phyloP scores from a whole-genome alignment of 2,329 filamentous ascomycete species.

The Diplodia scrobiculata region DNA sequence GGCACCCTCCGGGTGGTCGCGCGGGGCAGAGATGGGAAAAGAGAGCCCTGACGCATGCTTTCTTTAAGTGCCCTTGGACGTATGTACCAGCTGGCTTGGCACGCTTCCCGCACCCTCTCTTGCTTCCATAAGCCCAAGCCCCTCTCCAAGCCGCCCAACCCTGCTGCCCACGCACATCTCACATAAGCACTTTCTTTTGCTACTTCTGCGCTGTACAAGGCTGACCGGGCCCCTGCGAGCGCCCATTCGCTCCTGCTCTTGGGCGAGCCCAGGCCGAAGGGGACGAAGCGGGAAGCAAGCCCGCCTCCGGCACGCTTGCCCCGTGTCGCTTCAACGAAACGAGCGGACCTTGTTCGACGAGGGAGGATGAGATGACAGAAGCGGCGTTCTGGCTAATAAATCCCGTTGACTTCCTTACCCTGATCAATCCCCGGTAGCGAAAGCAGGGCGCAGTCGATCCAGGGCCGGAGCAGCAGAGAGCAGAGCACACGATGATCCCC shows the following conservation, averaged over 20 bases:
- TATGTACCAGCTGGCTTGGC: slow-evolving; percentile 5
- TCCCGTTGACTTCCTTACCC: not conserved
- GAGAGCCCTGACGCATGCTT: not conserved
- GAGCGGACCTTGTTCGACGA: not conserved
- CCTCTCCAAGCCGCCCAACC: not conserved
- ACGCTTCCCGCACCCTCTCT: not conserved
- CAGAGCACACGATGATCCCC: slow-evolving; percentile 12
- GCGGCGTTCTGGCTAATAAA: slow-evolving; percentile 1
- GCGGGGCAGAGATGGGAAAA: not conserved
- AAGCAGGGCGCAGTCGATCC: not conserved
- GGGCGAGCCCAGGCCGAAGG: not conserved
- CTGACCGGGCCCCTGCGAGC: slow-evolving; percentile 7
- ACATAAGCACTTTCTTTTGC: slow-evolving; percentile 20
- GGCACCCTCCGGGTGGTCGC: not conserved
- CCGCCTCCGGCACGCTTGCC: not conserved
- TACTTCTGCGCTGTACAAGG: slow-evolving; percentile 13
- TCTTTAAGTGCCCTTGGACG: not conserved
- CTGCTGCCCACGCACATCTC: slow-evolving; percentile 17
- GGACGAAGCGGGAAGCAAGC: not conserved
- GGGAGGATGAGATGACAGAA: slow-evolving; percentile 4
- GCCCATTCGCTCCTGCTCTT: not conserved
- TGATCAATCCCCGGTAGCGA: not conserved
- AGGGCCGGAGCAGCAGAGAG: not conserved
- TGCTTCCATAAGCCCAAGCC: slow-evolving; percentile 23
- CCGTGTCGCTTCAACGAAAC: not conserved